phyloP scores from a whole-genome alignment of 495 filamentous ascomycete species.

The Chaetomium cochliodes region DNA sequence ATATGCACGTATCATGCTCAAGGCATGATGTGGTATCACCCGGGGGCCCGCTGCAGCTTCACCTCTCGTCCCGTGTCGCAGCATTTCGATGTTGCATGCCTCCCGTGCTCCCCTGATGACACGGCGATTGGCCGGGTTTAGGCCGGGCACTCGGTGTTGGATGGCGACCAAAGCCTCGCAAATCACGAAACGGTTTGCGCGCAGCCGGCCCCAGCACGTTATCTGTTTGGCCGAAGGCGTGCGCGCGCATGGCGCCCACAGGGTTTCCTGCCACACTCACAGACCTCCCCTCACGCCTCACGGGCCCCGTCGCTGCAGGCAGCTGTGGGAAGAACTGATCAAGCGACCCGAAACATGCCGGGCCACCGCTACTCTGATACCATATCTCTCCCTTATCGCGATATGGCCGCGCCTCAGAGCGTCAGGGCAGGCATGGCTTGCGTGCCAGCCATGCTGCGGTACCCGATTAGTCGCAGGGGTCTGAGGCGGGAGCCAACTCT shows the following conservation, averaged over 20 bases:
- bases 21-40: constrained; percentile 17
- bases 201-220: constrained; percentile 13
- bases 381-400: constrained; percentile 29
- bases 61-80: constrained; percentile 13
- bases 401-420: constrained; percentile 11
- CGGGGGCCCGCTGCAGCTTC: constrained; percentile 10
- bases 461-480: constrained; percentile 13
- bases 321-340: background rate
- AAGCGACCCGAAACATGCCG: constrained; percentile 10
- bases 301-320: constrained; percentile 10
- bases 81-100: constrained; percentile 7
- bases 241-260: background rate
- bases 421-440: constrained; percentile 5
- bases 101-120: background rate
- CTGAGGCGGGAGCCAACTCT: background rate
- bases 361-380: constrained; percentile 28
- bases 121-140: constrained; percentile 8
- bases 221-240: constrained; percentile 13
- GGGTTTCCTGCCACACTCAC: background rate
- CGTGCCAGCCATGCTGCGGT: constrained; percentile 16
- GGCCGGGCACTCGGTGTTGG: constrained; percentile 3
- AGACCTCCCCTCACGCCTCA: constrained; percentile 9
- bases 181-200: constrained; percentile 15
- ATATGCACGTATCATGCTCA: background rate
- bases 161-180: constrained; percentile 21